Evolutionary conservation across 2,329 filamentous ascomycete genomes (phyloP).

Genomic region (Catunica adiposa): DNA sequence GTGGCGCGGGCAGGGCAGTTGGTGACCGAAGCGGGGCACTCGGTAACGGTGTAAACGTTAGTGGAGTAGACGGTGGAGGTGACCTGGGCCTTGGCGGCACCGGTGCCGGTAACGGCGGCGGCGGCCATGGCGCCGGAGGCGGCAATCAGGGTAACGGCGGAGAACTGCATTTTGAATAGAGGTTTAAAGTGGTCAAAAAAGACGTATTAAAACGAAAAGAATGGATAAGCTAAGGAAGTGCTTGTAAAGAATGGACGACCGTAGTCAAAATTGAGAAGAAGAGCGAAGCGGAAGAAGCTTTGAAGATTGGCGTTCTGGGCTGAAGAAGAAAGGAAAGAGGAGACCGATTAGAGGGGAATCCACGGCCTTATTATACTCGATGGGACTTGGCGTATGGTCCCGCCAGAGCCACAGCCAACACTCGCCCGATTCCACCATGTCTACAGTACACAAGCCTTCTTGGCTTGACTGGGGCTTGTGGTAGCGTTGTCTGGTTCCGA

Average conservation of each 20-base stretch:
- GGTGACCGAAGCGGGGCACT: constrained; percentile 42
- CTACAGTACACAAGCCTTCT: neutral
- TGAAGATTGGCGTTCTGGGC: constrained; percentile 28
- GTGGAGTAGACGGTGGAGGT: constrained; percentile 40
- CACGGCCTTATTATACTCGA: constrained; percentile 10
- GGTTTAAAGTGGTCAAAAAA: constrained; percentile 18
- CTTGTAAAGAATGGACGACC: constrained; percentile 40
- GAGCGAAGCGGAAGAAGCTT: constrained; percentile 24
- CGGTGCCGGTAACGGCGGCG: constrained; percentile 18
- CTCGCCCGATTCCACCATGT: too few species aligned
- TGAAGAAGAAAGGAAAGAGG: constrained; percentile 23
- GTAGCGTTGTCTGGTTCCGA: neutral
- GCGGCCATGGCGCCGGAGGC: constrained; percentile 32
- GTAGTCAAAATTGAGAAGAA: constrained; percentile 30
- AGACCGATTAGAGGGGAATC: constrained; percentile 3
- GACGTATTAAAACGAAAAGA: constrained; percentile 17
- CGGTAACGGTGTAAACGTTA: constrained; percentile 43
- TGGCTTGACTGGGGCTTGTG: neutral
- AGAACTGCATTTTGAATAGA: constrained; percentile 32
- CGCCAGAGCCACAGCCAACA: too few species aligned
- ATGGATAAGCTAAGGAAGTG: constrained; percentile 23
- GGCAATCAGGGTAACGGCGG: constrained; percentile 33
- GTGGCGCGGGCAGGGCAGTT: constrained; percentile 38
- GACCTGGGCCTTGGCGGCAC: constrained; percentile 27
- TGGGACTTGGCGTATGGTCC: neutral